Conservation (phyloP, 2,329 filamentous ascomycete species). For the Elsinoe perseae region DNA sequence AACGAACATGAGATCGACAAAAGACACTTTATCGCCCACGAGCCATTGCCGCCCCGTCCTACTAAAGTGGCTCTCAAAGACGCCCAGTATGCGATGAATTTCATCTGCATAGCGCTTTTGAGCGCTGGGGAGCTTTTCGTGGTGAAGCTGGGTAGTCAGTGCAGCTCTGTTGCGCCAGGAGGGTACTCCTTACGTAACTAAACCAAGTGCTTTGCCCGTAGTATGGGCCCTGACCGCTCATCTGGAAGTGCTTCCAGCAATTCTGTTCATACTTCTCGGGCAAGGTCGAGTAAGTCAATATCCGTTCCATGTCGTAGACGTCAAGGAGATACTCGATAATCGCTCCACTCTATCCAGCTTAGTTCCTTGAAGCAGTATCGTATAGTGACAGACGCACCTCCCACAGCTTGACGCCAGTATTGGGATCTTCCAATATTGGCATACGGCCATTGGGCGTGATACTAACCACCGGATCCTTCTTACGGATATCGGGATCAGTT, state of each 20-base stretch:
- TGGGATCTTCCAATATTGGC: slow-evolving; percentile 40
- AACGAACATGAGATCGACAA: slow-evolving; percentile 37
- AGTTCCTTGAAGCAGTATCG: not conserved
- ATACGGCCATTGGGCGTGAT: slow-evolving; percentile 37
- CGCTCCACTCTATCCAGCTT: slow-evolving; percentile 20
- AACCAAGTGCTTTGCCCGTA: slow-evolving; percentile 43
- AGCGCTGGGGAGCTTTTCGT: slow-evolving; percentile 37
- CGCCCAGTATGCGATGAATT: slow-evolving; percentile 37
- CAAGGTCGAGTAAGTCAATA: slow-evolving; percentile 23
- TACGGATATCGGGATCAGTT: slow-evolving; percentile 24
- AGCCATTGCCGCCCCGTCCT: slow-evolving; percentile 32
- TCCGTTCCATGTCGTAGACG: slow-evolving; percentile 29
- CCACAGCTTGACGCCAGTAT: slow-evolving; percentile 34
- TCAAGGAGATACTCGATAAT: slow-evolving; percentile 28
- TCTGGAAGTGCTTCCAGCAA: slow-evolving; percentile 31
- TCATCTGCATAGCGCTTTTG: slow-evolving; percentile 40
- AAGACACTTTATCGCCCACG: slow-evolving; percentile 38
- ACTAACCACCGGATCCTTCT: slow-evolving; percentile 26
- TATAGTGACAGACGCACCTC: slow-evolving; percentile 20
- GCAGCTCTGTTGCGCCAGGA: not conserved
- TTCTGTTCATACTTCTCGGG: slow-evolving; percentile 24
- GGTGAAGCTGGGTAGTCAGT: slow-evolving; percentile 28
- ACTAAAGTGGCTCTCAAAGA: slow-evolving; percentile 37
- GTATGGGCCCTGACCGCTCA: slow-evolving; percentile 31
- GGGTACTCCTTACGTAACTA: slow-evolving; percentile 10